These are phyloP conservation scores for Linnemannia schmuckeri DNA, from an alignment of 192 early-diverging fungal genomes.

Conservation along the genomic window DNA sequence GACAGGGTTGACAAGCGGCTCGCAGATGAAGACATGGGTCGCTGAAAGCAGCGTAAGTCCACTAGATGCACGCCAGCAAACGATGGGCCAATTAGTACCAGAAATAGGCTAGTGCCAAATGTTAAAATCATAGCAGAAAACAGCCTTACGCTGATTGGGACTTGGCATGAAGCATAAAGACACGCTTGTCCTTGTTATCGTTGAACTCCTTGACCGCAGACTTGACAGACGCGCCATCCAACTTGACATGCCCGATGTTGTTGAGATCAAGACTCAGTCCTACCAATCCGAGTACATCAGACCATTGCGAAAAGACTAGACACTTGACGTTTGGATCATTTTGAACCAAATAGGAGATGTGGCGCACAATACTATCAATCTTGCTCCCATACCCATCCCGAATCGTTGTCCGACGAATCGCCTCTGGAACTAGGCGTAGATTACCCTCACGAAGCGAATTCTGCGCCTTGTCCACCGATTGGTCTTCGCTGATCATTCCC, in stretches of 20 bases:
- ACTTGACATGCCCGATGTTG: slow-evolving; percentile 53
- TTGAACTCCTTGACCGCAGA: slow-evolving; percentile 49
- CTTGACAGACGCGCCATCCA: slow-evolving; percentile 33
- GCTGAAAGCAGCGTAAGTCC: slow-evolving; percentile 59
- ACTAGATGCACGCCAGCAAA: slow-evolving; percentile 4
- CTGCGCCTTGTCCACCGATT: background rate
- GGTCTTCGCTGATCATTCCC: background rate
- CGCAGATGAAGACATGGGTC: slow-evolving; percentile 58
- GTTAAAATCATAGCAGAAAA: background rate
- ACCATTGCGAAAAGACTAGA: slow-evolving; percentile 63
- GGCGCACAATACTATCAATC: slow-evolving; percentile 59
- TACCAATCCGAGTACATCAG: slow-evolving; percentile 42
- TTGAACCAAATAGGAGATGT: slow-evolving; percentile 52
- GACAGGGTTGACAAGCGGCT: slow-evolving; percentile 56
- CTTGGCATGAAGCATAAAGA: slow-evolving; percentile 58
- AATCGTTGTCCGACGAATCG: slow-evolving; percentile 18
- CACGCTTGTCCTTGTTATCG: slow-evolving; percentile 38
- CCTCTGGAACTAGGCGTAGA: slow-evolving; percentile 24
- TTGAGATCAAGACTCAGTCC: slow-evolving; percentile 44
- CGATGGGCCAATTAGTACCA: background rate
- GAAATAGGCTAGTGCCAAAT: background rate
- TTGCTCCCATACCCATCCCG: slow-evolving; percentile 49
- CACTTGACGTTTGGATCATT: slow-evolving; percentile 48
- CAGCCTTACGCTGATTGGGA: slow-evolving; percentile 59
- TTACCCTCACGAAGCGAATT: background rate